Evolutionary conservation across 257 asterid genomes (phyloP).

Genomic region (Przewalskia tangutica): DNA sequence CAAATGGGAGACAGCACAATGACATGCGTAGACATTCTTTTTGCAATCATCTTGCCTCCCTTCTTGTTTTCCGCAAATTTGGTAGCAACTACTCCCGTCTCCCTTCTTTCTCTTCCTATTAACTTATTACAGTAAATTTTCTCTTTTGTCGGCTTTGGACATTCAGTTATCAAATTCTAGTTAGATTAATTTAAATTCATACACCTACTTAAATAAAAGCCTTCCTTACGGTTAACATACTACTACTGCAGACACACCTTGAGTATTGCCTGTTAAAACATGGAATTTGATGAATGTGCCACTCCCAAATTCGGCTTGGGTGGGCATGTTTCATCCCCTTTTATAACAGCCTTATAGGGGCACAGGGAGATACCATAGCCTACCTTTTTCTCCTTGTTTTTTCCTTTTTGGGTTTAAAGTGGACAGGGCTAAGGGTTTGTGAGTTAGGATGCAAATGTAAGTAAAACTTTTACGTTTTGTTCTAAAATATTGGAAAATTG

Average conservation of each 20-base stretch:
- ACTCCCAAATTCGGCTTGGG: neutral
- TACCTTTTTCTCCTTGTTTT: neutral
- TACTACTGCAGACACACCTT: neutral
- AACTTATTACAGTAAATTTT: neutral
- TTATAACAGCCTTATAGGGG: neutral
- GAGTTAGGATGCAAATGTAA: neutral
- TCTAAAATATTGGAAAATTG: neutral
- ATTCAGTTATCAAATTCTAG: neutral
- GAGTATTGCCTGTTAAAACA: neutral
- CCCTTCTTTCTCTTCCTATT: neutral
- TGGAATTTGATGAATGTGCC: neutral
- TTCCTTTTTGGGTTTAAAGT: neutral
- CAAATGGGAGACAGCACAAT: constrained; percentile 7
- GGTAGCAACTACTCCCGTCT: constrained; percentile 6
- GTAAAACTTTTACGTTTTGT: neutral
- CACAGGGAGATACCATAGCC: neutral
- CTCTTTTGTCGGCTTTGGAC: neutral
- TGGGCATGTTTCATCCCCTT: neutral
- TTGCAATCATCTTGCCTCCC: constrained; percentile 28
- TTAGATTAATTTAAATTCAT: neutral
- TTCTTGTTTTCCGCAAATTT: constrained; percentile 22
- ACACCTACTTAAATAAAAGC: neutral
- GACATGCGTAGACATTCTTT: constrained; percentile 15
- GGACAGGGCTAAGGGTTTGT: neutral
- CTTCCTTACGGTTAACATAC: neutral